These are phyloP conservation scores for Vitis rotundifolia DNA, from an alignment of 164 flowering plant genomes.

Conservation along the genomic window DNA sequence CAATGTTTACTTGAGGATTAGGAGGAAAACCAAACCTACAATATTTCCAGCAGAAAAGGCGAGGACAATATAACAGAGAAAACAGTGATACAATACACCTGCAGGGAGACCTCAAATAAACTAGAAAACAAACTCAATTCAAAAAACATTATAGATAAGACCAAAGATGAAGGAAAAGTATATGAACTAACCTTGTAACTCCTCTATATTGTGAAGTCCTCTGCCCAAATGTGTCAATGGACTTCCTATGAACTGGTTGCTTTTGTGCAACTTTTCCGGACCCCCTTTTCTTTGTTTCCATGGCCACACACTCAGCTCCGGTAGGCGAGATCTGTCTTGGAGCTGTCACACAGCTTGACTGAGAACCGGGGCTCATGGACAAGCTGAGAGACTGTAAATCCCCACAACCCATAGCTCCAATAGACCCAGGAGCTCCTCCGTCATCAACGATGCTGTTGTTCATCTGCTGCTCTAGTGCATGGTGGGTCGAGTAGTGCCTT, in stretches of 20 bases:
- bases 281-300: constrained; percentile 67
- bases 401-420: constrained; percentile 44
- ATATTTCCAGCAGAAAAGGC: neutral
- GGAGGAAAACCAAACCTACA: neutral
- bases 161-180: neutral
- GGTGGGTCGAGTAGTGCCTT: constrained; percentile 26
- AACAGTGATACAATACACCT: no score
- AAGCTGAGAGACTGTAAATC: constrained; percentile 74
- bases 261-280: constrained; percentile 49
- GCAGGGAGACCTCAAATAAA: neutral
- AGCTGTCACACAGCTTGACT: constrained; percentile 64
- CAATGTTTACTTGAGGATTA: neutral
- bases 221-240: constrained; percentile 85
- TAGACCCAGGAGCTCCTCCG: constrained; percentile 36
- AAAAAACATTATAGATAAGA: neutral
- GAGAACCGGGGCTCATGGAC: constrained; percentile 91
- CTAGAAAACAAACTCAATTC: neutral
- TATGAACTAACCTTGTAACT: constrained; percentile 56
- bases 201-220: constrained; percentile 90
- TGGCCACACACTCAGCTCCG: constrained; percentile 26
- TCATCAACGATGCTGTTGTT: constrained; percentile 24
- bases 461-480: constrained; percentile 39
- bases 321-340: constrained; percentile 46
- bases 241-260: constrained; percentile 75
- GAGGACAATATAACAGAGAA: no score